Base-by-base conservation (phyloP, 2,329 filamentous ascomycete species). In the Samsoniella hepiali region DNA sequence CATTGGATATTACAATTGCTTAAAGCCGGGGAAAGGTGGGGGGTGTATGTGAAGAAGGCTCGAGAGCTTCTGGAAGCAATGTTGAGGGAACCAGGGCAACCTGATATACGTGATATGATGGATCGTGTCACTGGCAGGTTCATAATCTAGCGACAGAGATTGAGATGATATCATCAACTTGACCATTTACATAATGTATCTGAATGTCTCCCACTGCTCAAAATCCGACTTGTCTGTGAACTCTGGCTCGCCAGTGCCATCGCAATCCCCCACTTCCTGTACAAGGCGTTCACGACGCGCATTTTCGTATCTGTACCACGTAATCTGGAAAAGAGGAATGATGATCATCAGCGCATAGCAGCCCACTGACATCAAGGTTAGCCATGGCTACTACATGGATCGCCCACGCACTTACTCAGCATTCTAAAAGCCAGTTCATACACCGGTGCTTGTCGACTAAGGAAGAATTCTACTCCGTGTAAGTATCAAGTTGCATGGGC, bases 51-150 rank as follows among this genome's bases (percentile, higher is more conserved):
- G 29, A 58, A 49, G 29, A 64, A 63, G 56, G 44, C 51, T n/a
- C 56, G 64, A 31, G 38, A 67, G 31, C 58, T 65, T 3, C 62
- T 67, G 13, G 65, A 65, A 57, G 58, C 61, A 29, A 64, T 65
- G 50, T 56, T 63, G 27, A 62, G 38, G 51, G 58, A 50, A 44
- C 51, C 60, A 40, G 38, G 38, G 4, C 42, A 32, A 27, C 40
- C 65, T 29, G 65, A 67, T 51, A 62, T 65, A 45, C 57, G 63
- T 22, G 45, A 53, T 36, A 55, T 51, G 15, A 67, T 67, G 65
- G 65, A 67, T 45, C 50, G 62, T 15, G 40, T 65, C 34, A 64
- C 65, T 5, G 65, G 65, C 15, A 51, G 65, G 38, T 67, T 67
- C 38, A 54, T 67, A 3, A 65, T 67, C 17, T 67, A 58, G 56